phyloP scores from a whole-genome alignment of 1,284 basidiomycete genomes.

The Exobasidium rhododendri region DNA sequence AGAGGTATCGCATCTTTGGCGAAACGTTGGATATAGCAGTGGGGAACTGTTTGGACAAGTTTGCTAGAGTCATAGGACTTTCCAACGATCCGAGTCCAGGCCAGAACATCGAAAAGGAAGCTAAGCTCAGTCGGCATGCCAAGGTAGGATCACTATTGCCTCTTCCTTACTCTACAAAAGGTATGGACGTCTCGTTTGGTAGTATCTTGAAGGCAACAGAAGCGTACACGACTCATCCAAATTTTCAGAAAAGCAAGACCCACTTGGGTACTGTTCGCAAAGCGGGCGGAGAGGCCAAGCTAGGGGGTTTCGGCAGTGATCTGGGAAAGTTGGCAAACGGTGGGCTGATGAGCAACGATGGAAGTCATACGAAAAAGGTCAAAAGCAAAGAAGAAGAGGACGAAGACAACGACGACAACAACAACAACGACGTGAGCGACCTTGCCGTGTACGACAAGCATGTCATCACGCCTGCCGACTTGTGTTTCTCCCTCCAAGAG shows the following conservation, averaged over 20 bases:
- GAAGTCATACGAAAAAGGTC: slow-evolving; percentile 37
- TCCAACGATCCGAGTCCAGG: slow-evolving; percentile 95
- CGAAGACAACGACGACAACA: slow-evolving; percentile 22
- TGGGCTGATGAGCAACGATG: slow-evolving; percentile 37
- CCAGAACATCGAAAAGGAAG: slow-evolving; percentile 96
- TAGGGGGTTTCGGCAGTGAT: slow-evolving; percentile 8
- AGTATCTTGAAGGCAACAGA: slow-evolving; percentile 87
- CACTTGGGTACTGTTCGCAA: not conserved
- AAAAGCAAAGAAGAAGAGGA: slow-evolving; percentile 2
- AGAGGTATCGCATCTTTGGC: slow-evolving; percentile 97
- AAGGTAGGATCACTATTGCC: slow-evolving; percentile 68
- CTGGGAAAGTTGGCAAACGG: slow-evolving; percentile 47
- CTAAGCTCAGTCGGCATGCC: slow-evolving; percentile 59
- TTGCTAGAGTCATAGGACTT: slow-evolving; percentile 90
- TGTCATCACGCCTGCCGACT: slow-evolving; percentile 79
- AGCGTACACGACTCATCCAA: slow-evolving; percentile 64
- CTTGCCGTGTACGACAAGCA: slow-evolving; percentile 54
- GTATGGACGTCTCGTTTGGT: slow-evolving; percentile 95
- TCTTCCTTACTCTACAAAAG: slow-evolving; percentile 94
- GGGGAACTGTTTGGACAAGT: slow-evolving; percentile 95
- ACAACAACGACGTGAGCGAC: not conserved
- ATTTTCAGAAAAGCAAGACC: slow-evolving; percentile 27
- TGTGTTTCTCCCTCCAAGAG: slow-evolving; percentile 96
- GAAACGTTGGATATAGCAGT: slow-evolving; percentile 99
- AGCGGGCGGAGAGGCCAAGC: slow-evolving; percentile 3